Conservation (phyloP, 441 rosid genomes). For the Pelargonium hybrid region DNA sequence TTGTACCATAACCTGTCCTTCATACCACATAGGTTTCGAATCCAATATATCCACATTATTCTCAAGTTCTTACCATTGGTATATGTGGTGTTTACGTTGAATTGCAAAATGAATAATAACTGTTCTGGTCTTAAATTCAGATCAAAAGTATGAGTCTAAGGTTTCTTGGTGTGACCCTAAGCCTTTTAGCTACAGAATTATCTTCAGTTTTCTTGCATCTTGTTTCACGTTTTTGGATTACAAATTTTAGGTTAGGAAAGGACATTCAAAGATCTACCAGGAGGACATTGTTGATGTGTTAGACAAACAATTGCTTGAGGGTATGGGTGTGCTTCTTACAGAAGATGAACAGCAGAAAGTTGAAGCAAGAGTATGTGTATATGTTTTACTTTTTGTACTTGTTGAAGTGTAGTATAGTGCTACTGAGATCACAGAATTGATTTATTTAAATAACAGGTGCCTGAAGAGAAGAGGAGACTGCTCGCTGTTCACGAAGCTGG, state of each 20-base stretch:
- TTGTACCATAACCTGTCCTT: background rate
- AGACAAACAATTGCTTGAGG: conserved; percentile 97
- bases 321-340: conserved; percentile 94
- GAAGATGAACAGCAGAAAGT: conserved; percentile 93
- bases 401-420: background rate
- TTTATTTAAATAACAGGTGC: conserved; percentile 40
- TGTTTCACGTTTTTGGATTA: conserved; percentile 12
- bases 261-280: conserved; percentile 67
- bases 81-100: background rate
- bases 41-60: background rate
- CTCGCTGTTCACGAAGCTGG: conserved; percentile 98
- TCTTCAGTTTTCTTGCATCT: conserved; percentile 10
- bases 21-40: background rate
- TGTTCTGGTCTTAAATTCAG: background rate
- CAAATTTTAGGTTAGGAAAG: conserved; percentile 69
- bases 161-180: background rate
- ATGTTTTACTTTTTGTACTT: background rate
- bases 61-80: background rate
- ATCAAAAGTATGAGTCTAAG: background rate
- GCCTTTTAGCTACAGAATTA: background rate
- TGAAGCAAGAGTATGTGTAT: conserved; percentile 64
- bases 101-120: background rate
- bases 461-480: conserved; percentile 75
- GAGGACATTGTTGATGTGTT: conserved; percentile 85
- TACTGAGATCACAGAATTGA: conserved; percentile 18